Evolutionary conservation across 306 rosid genomes (phyloP).

Genomic region (Echinosophora koreensis): DNA sequence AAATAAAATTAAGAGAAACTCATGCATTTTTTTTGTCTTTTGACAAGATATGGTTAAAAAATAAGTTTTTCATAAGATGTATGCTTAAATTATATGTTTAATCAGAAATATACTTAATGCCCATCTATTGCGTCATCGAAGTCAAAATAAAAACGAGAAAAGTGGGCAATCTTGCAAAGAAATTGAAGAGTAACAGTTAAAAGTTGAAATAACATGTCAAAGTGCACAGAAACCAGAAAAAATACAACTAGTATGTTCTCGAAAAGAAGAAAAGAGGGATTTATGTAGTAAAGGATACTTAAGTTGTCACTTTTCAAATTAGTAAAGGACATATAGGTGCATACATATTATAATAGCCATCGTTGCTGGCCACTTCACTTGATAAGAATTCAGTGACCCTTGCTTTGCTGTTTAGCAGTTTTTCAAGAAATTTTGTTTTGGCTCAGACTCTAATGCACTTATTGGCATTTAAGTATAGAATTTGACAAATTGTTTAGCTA

Average conservation of each 20-base stretch:
- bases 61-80: conserved; percentile 23
- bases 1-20: conserved; percentile 25
- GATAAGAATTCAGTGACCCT: conserved; percentile 14
- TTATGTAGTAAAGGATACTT: background rate
- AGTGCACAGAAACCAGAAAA: conserved; percentile 6
- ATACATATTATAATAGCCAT: conserved; percentile 22
- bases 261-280: background rate
- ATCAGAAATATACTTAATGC: conserved; percentile 14
- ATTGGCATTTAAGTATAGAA: conserved; percentile 9
- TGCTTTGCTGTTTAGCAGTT: background rate
- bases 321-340: conserved; percentile 5
- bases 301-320: conserved; percentile 7
- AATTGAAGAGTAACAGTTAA: conserved; percentile 8
- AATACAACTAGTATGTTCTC: conserved; percentile 15
- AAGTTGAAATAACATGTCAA: conserved; percentile 18
- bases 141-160: background rate
- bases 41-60: conserved; percentile 14
- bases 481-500: conserved; percentile 31
- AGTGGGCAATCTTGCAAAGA: background rate
- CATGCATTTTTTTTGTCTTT: conserved; percentile 28
- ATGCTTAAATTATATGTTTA: background rate
- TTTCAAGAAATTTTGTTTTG: conserved; percentile 17
- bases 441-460: conserved; percentile 21
- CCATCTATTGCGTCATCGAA: conserved; percentile 12
- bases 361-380: conserved; percentile 8